Evolutionary conservation across 495 filamentous ascomycete species (phyloP).

Genomic region (Hypoxylon perforatum): DNA sequence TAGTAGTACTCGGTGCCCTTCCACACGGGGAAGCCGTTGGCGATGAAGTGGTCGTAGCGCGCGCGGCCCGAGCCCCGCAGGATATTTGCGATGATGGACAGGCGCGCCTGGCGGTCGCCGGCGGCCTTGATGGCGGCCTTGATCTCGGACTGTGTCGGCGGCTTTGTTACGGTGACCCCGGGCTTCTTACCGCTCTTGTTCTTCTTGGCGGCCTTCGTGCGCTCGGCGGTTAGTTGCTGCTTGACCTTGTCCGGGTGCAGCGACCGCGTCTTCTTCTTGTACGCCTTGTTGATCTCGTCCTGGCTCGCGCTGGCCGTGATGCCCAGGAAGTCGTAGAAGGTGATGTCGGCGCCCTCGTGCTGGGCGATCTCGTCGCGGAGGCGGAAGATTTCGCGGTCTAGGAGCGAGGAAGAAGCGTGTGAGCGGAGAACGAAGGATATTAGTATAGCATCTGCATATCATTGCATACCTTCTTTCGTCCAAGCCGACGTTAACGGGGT

Average conservation of each 20-base stretch:
- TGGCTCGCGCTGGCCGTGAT: conserved; percentile 75
- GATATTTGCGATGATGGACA: conserved; percentile 85
- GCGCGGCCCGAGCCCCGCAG: conserved; percentile 81
- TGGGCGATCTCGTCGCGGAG: conserved; percentile 84
- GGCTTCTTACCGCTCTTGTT: conserved; percentile 65
- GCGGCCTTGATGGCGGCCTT: conserved; percentile 79
- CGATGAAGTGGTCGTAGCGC: conserved; percentile 95
- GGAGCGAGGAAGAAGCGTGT: conserved; percentile 7
- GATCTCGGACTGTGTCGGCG: conserved; percentile 77
- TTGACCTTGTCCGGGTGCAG: conserved; percentile 97
- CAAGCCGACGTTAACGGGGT: conserved; percentile 76
- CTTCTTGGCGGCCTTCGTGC: conserved; percentile 64
- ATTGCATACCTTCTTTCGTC: conserved; percentile 80
- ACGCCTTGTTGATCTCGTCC: conserved; percentile 93
- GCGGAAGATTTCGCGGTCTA: conserved; percentile 98
- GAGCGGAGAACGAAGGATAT: conserved; percentile 16
- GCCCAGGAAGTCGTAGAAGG: conserved; percentile 96
- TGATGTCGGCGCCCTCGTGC: conserved; percentile 80
- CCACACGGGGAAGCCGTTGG: conserved; percentile 95
- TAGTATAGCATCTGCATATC: not conserved
- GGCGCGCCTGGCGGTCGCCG: conserved; percentile 79
- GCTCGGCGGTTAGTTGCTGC: conserved; percentile 79
- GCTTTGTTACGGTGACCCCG: conserved; percentile 74
- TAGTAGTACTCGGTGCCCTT: conserved; percentile 99
- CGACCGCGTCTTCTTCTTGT: conserved; percentile 82